Percentiles rank a stretch among this genome's conserved stretches.
phyloP scores from a whole-genome alignment of 352 stramenopile species.

The Pythium aquatile region DNA sequence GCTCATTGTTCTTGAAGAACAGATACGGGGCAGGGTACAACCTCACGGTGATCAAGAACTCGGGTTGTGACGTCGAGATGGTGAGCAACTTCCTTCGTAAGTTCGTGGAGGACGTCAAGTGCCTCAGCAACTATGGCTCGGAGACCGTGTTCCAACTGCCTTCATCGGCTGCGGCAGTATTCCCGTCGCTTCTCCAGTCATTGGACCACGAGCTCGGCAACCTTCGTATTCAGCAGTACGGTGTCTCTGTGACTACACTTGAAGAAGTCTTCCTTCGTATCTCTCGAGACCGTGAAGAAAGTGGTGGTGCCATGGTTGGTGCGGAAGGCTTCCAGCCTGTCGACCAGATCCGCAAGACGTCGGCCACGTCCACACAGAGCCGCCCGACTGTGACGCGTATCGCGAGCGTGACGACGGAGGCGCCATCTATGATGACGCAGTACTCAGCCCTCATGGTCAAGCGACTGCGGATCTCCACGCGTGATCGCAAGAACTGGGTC shows the following conservation, averaged over 20 bases:
- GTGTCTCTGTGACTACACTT: conserved; percentile 97
- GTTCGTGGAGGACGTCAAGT: conserved; percentile 61
- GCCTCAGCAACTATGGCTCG: conserved; percentile 91
- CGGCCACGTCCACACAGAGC: conserved; percentile 32
- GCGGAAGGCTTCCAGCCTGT: conserved; percentile 97
- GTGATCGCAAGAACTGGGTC: conserved; percentile 60
- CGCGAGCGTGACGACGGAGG: conserved; percentile 24
- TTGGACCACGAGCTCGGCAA: conserved; percentile 53
- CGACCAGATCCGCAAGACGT: conserved; percentile 39
- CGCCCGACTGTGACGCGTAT: conserved; percentile 15
- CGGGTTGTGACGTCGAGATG: conserved; percentile 33
- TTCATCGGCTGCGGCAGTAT: conserved; percentile 67
- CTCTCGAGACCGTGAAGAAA: conserved; percentile 45
- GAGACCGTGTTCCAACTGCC: conserved; percentile 96
- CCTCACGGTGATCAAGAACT: conserved; percentile 57
- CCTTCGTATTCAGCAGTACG: conserved; percentile 88
- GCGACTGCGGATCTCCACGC: conserved; percentile 56
- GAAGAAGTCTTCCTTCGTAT: conserved; percentile 97
- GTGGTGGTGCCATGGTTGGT: conserved; percentile 27
- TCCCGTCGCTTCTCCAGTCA: conserved; percentile 90
- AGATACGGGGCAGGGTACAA: conserved; percentile 92
- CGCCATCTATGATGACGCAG: conserved; percentile 40
- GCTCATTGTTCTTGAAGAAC: conserved; percentile 93
- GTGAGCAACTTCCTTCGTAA: conserved; percentile 41
- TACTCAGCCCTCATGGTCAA: conserved; percentile 53